These are phyloP conservation scores for Metschnikowia cubensis DNA, from an alignment of 805 yeast genomes.

Conservation along the genomic window DNA sequence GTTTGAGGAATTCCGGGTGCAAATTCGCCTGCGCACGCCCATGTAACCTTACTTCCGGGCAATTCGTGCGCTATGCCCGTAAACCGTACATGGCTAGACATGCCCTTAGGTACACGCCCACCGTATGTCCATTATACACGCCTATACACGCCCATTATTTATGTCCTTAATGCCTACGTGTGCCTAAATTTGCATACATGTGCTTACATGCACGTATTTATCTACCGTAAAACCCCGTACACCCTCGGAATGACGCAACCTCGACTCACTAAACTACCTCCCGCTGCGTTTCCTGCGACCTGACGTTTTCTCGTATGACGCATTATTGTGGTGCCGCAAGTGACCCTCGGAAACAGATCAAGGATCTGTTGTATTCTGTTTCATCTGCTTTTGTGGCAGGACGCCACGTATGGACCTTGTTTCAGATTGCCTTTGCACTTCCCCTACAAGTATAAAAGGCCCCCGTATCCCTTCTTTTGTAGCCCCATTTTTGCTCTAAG, in stretches of 20 bases:
- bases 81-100: too few relatives aligned
- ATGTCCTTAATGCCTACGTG: too few relatives aligned
- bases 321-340: not conserved
- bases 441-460: not conserved
- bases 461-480: not conserved
- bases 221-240: not conserved
- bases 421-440: not conserved
- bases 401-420: not conserved
- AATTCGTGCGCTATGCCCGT: too few relatives aligned
- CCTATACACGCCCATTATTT: too few relatives aligned
- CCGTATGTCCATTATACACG: too few relatives aligned
- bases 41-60: not conserved
- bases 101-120: too few relatives aligned
- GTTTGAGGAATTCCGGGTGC: slow-evolving; percentile 4
- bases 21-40: not conserved
- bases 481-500: not conserved
- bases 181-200: too few relatives aligned
- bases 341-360: not conserved
- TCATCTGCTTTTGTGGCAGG: not conserved
- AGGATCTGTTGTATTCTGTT: not conserved
- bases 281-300: not conserved
- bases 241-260: not conserved
- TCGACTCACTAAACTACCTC: not conserved
- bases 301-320: not conserved
- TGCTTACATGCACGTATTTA: too few relatives aligned